phyloP scores from a whole-genome alignment of 2,329 filamentous ascomycete species.

The Alternaria longipes region DNA sequence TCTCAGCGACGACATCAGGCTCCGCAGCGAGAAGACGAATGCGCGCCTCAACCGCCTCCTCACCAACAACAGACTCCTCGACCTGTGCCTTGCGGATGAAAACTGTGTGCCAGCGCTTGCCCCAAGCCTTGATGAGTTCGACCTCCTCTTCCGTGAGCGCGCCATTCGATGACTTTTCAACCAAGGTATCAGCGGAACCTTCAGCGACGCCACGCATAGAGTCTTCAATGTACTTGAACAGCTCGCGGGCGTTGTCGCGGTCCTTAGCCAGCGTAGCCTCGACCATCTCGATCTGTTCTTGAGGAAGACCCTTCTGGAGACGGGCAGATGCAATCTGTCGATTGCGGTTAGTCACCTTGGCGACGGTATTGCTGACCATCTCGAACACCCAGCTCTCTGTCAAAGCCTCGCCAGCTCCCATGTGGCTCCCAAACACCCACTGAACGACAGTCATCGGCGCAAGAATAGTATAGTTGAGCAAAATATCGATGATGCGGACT shows the following conservation, averaged over 20 bases:
- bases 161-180: slow-evolving; percentile 71
- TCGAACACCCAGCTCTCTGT: slow-evolving; percentile 84
- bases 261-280: slow-evolving; percentile 76
- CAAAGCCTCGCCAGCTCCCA: slow-evolving; percentile 72
- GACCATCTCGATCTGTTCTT: slow-evolving; percentile 67
- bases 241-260: slow-evolving; percentile 75
- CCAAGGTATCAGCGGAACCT: slow-evolving; percentile 77
- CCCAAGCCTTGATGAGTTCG: slow-evolving; percentile 79
- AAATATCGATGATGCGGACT: slow-evolving; percentile 91
- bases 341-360: slow-evolving; percentile 87
- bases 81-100: slow-evolving; percentile 84
- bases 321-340: slow-evolving; percentile 77
- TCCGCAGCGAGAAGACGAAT: slow-evolving; percentile 47
- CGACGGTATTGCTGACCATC: slow-evolving; percentile 85
- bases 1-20: slow-evolving; percentile 32
- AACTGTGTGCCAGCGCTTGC: slow-evolving; percentile 83
- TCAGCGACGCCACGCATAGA: slow-evolving; percentile 75
- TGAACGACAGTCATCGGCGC: slow-evolving; percentile 85
- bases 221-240: slow-evolving; percentile 85
- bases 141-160: slow-evolving; percentile 55
- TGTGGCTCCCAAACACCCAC: slow-evolving; percentile 80
- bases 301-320: slow-evolving; percentile 64
- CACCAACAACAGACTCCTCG: slow-evolving; percentile 76
- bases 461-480: slow-evolving; percentile 96
- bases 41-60: slow-evolving; percentile 61